These are phyloP conservation scores for Phytophthora litchii DNA, from an alignment of 352 stramenopile genomes.

Conservation along the genomic window DNA sequence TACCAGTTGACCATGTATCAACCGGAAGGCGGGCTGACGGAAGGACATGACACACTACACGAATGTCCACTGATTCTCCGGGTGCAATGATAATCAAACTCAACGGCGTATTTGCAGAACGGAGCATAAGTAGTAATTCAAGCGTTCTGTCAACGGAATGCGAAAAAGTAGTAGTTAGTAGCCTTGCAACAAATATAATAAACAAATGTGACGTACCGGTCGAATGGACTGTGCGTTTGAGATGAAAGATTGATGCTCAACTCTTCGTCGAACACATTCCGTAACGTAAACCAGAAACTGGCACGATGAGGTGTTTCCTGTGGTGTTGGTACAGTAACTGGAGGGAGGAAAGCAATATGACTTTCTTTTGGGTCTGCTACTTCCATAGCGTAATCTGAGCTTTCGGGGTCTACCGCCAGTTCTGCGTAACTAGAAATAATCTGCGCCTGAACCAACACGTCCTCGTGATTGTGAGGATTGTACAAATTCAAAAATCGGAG, in stretches of 20 bases:
- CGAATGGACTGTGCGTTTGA: constrained; percentile 43
- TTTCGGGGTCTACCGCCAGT: constrained; percentile 79
- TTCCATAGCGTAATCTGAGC: constrained; percentile 47
- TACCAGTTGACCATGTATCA: constrained; percentile 46
- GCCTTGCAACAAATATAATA: constrained; percentile 1
- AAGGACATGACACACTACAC: constrained; percentile 79
- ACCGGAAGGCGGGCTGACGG: constrained; percentile 61
- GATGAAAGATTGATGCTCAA: constrained; percentile 69
- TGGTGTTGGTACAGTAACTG: constrained; percentile 69
- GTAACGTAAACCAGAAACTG: constrained; percentile 86
- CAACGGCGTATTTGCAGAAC: constrained; percentile 82
- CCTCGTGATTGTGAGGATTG: constrained; percentile 84
- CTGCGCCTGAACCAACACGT: constrained; percentile 60
- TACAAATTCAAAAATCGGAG: constrained; percentile 76
- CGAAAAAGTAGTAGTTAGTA: constrained; percentile 5
- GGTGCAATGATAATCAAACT: constrained; percentile 67
- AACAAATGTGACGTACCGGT: constrained; percentile 44
- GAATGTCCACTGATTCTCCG: constrained; percentile 85
- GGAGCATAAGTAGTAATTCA: constrained; percentile 77
- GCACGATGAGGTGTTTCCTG: constrained; percentile 56
- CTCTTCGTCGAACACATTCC: constrained; percentile 89
- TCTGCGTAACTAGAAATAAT: constrained; percentile 89
- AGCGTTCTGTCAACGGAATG: constrained; percentile 50
- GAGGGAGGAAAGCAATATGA: constrained; percentile 74
- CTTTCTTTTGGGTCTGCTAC: constrained; percentile 31